Evolutionary conservation across 2,329 filamentous ascomycete species (phyloP).

Genomic region (Botryotinia narcissicola): DNA sequence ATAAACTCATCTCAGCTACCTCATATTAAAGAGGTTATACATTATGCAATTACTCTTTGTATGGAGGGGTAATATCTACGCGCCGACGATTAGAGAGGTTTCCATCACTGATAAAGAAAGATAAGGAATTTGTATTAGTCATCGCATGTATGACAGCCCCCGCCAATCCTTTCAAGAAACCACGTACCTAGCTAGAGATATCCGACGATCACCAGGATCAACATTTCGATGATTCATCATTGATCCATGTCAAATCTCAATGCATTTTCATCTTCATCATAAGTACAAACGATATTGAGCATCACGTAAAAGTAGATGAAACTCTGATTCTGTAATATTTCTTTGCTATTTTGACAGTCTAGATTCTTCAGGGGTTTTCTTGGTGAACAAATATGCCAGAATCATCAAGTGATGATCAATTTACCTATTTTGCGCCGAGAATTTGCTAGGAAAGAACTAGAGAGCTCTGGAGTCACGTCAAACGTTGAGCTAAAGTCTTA

Average conservation of each 20-base stretch:
- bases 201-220: no score
- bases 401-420: not conserved
- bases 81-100: not conserved
- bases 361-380: not conserved
- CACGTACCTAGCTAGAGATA: not conserved
- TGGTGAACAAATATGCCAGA: not conserved
- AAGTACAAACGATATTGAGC: not conserved
- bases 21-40: not conserved
- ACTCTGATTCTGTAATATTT: accelerated
- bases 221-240: not conserved
- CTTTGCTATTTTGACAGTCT: not conserved
- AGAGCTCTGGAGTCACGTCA: not conserved
- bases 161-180: not conserved
- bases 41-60: not conserved
- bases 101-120: not conserved
- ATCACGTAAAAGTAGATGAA: not conserved
- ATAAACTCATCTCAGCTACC: not conserved
- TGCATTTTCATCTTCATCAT: not conserved
- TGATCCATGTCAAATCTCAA: not conserved
- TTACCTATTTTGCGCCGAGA: not conserved
- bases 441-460: not conserved
- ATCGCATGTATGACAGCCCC: not conserved
- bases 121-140: slow-evolving; percentile 13
- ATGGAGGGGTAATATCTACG: not conserved
- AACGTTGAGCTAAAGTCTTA: not conserved